Evolutionary conservation across 352 stramenopile species (phyloP), one percentile per base, ranked within the genome.

Genomic region (Globisporangium rhizosaccharum): DNA sequence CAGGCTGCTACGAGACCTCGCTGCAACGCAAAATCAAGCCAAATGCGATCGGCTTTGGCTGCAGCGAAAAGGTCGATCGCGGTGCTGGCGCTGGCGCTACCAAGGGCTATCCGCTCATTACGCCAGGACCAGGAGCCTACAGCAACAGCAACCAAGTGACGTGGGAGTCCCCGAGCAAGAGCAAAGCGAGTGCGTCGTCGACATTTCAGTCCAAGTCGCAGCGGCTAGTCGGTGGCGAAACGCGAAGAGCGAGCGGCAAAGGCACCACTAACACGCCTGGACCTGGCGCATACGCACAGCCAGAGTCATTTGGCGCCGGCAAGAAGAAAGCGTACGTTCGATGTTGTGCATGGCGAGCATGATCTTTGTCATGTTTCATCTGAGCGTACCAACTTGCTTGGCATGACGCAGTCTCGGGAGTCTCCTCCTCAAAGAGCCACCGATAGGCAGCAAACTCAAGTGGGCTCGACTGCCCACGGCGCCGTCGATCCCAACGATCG

Each of bases 401-500:
- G 42, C 15, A 18, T 54, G 71, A 25, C 57, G 56, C 18, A 77
- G 62, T n/a, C 37, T 76, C 4, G 58, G 70, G 0, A 82, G 65
- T 5, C n/a, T n/a, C n/a, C 36, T 75, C 14, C 44, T 73, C 6
- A 59, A 61, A 25, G 68, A 77, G 0, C 65, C 73, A 9, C 57
- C 73, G 2, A 71, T 70, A 14, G 65, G 54, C 20, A 76, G 59
- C 61, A 82, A 82, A 37, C 74, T 90, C 46, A 80, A 82, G 46
- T 92, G 81, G 83, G 73, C 78, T 26, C 65, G 81, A 11, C 62
- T 92, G 0, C 80, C 83, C 7, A 87, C 80, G 3, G 83, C 81
- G 15, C 83, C 83, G 18, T 92, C 83, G 0, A 92, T 92, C 39
- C 83, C 83, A 0, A 87, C 70, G 3, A 65, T 82, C 0, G 75